Base-by-base conservation (phyloP, 768 basidiomycete species). In the Suillus subaureus region DNA sequence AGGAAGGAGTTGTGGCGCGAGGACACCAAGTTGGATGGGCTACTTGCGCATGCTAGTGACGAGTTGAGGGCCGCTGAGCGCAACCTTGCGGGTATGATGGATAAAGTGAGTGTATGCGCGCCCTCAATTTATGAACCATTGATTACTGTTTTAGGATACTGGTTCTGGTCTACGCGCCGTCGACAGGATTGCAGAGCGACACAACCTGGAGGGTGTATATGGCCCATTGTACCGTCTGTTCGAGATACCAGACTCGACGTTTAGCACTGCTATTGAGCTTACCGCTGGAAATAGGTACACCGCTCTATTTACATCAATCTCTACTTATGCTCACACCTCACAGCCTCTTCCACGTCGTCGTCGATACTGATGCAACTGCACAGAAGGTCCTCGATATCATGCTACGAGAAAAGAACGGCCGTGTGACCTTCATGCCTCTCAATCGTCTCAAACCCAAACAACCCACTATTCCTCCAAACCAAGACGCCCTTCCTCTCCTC, bases 351-450 rank as follows among this genome's bases (percentile, higher is more conserved):
- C 97, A 99, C 71, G 91, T 99, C 47, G 97, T 99, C 1, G 97
- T 99, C 66, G 97, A 99, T 74, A 92, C 85, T n/a, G 97, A 99
- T 73, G 91, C 90, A 51, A 99, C 96, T 0, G 97, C 96, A 1
- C 89, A 89, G 3, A 88, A 86, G 73, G 89, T 99, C n/a, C 87
- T 99, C 15, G 93, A 97, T 23, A 82, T 91, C 69, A 98, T 99
- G 97, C 81, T 96, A 70, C 89, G 89, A 72, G 96, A 99, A 75
- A 94, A 92, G 75, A 92, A 88, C 13, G 97, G 97, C 2, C 89
- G 97, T 61, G 93, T 99, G 9, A 99, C 97, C 0, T 98, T 99
- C 80, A 96, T 99, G 91, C 97, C 97, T 23, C 85, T 99, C 47
- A 99, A 99, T 77, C 91, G 97, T 16, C 87, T 99, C 65, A 90